phyloP scores from a whole-genome alignment of 2,329 filamentous ascomycete species.

The Cladophialophora bantiana region DNA sequence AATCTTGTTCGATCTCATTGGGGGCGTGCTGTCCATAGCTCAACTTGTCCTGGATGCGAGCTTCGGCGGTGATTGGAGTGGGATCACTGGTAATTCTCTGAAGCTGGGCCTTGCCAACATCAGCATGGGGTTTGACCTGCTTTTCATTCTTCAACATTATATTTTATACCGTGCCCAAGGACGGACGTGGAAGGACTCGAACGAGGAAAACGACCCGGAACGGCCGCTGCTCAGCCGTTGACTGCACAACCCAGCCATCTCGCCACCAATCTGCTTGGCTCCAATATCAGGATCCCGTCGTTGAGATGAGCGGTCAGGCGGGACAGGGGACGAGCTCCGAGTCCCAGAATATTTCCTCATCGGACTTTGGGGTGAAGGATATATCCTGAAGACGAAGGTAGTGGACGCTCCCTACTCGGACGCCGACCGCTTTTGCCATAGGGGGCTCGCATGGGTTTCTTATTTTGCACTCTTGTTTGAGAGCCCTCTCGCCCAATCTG shows the following conservation, averaged over 20 bases:
- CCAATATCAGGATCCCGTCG: not conserved
- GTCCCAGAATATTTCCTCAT: not conserved
- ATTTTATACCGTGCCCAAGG: slow-evolving; percentile 66
- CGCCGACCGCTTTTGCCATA: not conserved
- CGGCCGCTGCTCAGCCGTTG: slow-evolving; percentile 26
- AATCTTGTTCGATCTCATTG: slow-evolving; percentile 82
- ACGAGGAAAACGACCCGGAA: slow-evolving; percentile 23
- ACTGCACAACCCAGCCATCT: not conserved
- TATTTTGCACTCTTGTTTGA: slow-evolving; percentile 7
- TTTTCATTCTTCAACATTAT: slow-evolving; percentile 91
- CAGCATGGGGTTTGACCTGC: slow-evolving; percentile 80
- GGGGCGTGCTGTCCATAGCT: slow-evolving; percentile 79
- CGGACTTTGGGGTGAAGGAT: not conserved
- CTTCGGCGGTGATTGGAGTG: slow-evolving; percentile 85
- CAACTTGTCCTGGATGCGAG: slow-evolving; percentile 88
- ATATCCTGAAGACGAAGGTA: not conserved
- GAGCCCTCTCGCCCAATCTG: not conserved
- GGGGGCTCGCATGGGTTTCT: slow-evolving; percentile 4
- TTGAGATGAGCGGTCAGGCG: not conserved
- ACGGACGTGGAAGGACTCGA: slow-evolving; percentile 29
- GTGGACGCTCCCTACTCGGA: not conserved
- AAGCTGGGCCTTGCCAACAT: slow-evolving; percentile 89
- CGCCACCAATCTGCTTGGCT: not conserved
- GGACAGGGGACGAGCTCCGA: not conserved
- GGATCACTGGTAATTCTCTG: slow-evolving; percentile 87